Evolutionary conservation across 495 filamentous ascomycete species (phyloP), one percentile per base, ranked within the genome.

Genomic region (Thozetella sp.): DNA sequence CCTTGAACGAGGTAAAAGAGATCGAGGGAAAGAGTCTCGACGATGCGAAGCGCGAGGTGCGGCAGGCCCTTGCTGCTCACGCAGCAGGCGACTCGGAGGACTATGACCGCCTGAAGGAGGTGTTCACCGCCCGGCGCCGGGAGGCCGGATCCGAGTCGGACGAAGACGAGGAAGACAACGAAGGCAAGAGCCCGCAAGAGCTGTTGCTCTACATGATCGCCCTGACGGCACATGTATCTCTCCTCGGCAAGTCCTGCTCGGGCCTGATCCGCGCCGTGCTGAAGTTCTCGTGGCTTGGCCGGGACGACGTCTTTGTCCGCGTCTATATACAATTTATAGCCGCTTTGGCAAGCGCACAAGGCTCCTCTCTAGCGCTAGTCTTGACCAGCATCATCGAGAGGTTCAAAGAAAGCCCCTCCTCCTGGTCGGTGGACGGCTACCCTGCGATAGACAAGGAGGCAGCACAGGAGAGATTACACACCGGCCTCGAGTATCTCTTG

Each of bases 251-350:
- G 63, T 84, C 83, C 51, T 97, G 91, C 74, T 84, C 86, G 20
- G 86, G 87, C 1, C 74, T 99, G 27, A 86, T 97, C 37, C 78
- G 85, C 61, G 86, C 87, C 22, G 78, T 96, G 11, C 74, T 97
- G 27, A 76, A 83, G 59, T 91, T 86, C 70, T 79, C 86, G 37
- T 99, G 95, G 95, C 82, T 97, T 45, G 92, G 90, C 11, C 83
- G 93, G 53, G 90, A 94, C 66, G 88, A 93, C 58, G 76, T 81
- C 2, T 97, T 96, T 73, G 82, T 93, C 40, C 86, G 86, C 59
- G 80, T 90, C 2, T 98, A 90, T 72, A 85, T 90, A 51, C 84
- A 90, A 54, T 91, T 98, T 53, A 70, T 98, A 25, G 90, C 88
- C 26, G 90, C 88, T 62, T 76, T 99, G 45, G 83, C 90, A 15